Base-by-base conservation (phyloP, 805 yeast species). In the Kazachstania taianensis region DNA sequence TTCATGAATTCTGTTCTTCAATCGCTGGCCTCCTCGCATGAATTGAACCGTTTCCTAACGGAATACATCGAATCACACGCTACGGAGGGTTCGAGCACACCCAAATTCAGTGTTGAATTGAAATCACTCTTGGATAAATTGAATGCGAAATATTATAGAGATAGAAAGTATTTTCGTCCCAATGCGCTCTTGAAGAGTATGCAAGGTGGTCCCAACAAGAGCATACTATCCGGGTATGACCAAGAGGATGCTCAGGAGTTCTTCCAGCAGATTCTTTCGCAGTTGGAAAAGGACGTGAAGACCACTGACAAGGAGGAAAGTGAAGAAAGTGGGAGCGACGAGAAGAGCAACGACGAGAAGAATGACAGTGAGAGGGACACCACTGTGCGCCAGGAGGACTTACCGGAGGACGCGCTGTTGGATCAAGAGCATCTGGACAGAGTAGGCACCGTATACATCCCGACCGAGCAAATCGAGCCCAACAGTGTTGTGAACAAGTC, bases 241-340 rank as follows among this genome's bases (percentile, higher is more conserved):
- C 97, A 87, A 61, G 96, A 87, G 57, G 97, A 87, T 62, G 96
- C 96, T 0, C 96, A 87, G 59, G 97, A 87, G 56, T 87, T 87
- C 51, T 87, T 87, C 63, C 96, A 87, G 55, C 69, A 78, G 35
- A 70, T 81, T 2, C 65, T 82, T 68, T 67, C 72, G 28, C 73
- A 79, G 38, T 62, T 82, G 22, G 94, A 82, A 65, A 61, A 55
- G 39, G 37, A 42, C 30, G 25, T 42, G 4, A 42, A 42, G 55
- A 7, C 52, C 2, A 18, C 20, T 6, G 12, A 15, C 4, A 18
- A 57, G 0, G 53, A 55, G 12, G 33, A 30, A 10, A 28, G 31
- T 2, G 35, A 35, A 3, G 15, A 15, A 45, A n/a, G n/a, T n/a
- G n/a, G n/a, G n/a, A n/a, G n/a, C n/a, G 42, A 17, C 9, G 29